Percentiles rank a stretch among this genome's conserved stretches.
These are phyloP conservation scores for Sphaerulina vaccinii DNA, from an alignment of 2,329 filamentous ascomycete species.

Conservation along the genomic window DNA sequence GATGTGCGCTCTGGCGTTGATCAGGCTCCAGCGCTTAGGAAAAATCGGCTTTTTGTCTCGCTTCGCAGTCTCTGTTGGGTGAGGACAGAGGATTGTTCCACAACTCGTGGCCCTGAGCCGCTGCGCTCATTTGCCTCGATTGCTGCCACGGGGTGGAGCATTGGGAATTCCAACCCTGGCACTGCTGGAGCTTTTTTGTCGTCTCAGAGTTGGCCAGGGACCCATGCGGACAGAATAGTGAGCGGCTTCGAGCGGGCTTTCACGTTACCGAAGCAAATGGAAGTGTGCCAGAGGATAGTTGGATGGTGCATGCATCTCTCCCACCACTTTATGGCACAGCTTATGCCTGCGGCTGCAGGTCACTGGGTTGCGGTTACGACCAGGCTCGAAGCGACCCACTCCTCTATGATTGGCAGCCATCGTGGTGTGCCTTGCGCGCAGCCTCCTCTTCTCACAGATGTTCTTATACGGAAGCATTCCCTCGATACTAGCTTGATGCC, in stretches of 20 bases:
- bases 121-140: neutral
- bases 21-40: conserved; percentile 12
- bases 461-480: conserved; percentile 13
- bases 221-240: neutral
- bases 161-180: neutral
- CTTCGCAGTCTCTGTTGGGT: conserved; percentile 7
- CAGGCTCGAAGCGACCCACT: conserved; percentile 10
- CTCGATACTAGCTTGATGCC: neutral
- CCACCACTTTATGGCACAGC: conserved; percentile 8
- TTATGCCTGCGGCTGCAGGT: conserved; percentile 2
- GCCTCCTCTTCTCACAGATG: conserved; percentile 4
- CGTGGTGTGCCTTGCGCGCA: conserved; percentile 7
- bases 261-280: neutral
- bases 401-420: conserved; percentile 9
- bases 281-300: neutral
- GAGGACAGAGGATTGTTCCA: neutral
- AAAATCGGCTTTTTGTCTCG: conserved; percentile 11
- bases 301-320: neutral
- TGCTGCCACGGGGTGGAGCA: conserved; percentile 1
- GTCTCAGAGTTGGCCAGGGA: conserved; percentile 6
- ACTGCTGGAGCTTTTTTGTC: no score
- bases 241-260: neutral
- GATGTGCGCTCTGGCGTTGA: neutral
- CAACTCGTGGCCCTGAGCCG: neutral
- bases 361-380: conserved; percentile 3